These are phyloP conservation scores for Magnaporthiopsis incrustans DNA, from an alignment of 2,329 filamentous ascomycete species.

Conservation along the genomic window DNA sequence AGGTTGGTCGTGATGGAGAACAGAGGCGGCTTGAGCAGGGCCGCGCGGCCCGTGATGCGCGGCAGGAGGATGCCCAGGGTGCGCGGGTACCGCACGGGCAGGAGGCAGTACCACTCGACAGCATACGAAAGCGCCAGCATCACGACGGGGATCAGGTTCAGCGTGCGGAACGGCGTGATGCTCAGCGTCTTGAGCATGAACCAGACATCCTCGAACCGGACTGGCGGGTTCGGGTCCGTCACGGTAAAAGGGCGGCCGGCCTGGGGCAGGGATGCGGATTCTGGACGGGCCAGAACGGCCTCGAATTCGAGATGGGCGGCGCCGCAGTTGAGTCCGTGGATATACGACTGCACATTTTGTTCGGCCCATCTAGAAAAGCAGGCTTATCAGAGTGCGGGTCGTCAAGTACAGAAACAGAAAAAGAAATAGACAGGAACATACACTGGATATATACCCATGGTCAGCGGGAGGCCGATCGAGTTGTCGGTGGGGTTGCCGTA, in stretches of 20 bases:
- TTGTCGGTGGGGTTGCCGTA: constrained; percentile 43
- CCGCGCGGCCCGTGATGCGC: constrained; percentile 23
- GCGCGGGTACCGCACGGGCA: constrained; percentile 20
- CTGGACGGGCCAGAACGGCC: constrained; percentile 24
- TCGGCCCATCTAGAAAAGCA: constrained; percentile 24
- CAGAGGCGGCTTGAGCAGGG: constrained; percentile 29
- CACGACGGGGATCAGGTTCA: constrained; percentile 23
- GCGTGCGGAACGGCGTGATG: constrained; percentile 24
- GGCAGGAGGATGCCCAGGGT: constrained; percentile 22
- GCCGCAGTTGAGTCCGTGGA: constrained; percentile 33
- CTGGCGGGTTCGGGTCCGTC: constrained; percentile 34
- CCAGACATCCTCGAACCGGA: constrained; percentile 29
- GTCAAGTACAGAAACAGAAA: background rate
- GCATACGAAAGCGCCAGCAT: constrained; percentile 28
- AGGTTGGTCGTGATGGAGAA: constrained; percentile 34
- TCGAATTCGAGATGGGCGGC: constrained; percentile 33
- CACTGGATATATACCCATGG: constrained; percentile 28
- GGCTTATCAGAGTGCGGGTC: no score
- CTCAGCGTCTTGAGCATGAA: constrained; percentile 24
- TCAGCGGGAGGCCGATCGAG: constrained; percentile 33
- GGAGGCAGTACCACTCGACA: constrained; percentile 27
- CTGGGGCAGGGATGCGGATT: constrained; percentile 17
- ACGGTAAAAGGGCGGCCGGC: constrained; percentile 32
- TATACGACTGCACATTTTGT: constrained; percentile 31
- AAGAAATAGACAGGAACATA: constrained; percentile 23